Evolutionary conservation across 1,284 basidiomycete species (phyloP).

Genomic region (Leucoagaricus sp.): DNA sequence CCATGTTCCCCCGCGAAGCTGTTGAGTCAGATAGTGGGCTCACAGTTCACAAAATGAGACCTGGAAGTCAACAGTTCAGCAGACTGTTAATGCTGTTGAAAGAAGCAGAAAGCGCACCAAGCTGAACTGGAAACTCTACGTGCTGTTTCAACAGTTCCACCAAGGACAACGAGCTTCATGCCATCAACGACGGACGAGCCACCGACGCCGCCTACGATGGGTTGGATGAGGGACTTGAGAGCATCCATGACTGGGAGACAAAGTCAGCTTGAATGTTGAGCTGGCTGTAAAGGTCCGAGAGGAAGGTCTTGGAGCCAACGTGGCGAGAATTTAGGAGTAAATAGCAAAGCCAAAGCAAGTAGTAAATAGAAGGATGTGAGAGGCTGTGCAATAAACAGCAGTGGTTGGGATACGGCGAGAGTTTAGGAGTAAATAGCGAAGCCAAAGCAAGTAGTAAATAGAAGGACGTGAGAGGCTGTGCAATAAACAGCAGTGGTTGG

Average conservation of each 20-base stretch:
- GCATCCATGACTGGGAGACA: slow-evolving; percentile 62
- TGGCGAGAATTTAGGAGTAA: background rate
- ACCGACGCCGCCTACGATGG: slow-evolving; percentile 72
- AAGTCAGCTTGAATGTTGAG: slow-evolving; percentile 11
- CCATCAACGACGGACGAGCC: slow-evolving; percentile 79
- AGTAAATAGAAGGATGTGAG: background rate
- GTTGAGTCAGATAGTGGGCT: slow-evolving; percentile 32
- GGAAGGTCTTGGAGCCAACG: slow-evolving; percentile 6
- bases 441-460: background rate
- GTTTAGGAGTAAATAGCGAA: background rate
- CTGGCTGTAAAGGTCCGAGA: background rate
- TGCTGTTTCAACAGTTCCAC: slow-evolving; percentile 83
- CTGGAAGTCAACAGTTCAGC: slow-evolving; percentile 32
- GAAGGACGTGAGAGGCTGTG: background rate
- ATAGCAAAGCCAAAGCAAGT: background rate
- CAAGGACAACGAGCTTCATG: slow-evolving; percentile 83
- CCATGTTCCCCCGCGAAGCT: background rate
- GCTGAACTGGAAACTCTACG: slow-evolving; percentile 77
- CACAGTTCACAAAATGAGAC: slow-evolving; percentile 82
- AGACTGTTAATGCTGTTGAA: slow-evolving; percentile 15
- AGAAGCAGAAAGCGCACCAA: slow-evolving; percentile 48
- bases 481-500: background rate
- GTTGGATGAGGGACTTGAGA: slow-evolving; percentile 78
- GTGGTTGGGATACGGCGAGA: background rate
- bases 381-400: slow-evolving; percentile 3